Percentiles rank a stretch among this genome's conserved stretches.
Conservation (phyloP, 495 filamentous ascomycete species). For the Daldinia loculata region DNA sequence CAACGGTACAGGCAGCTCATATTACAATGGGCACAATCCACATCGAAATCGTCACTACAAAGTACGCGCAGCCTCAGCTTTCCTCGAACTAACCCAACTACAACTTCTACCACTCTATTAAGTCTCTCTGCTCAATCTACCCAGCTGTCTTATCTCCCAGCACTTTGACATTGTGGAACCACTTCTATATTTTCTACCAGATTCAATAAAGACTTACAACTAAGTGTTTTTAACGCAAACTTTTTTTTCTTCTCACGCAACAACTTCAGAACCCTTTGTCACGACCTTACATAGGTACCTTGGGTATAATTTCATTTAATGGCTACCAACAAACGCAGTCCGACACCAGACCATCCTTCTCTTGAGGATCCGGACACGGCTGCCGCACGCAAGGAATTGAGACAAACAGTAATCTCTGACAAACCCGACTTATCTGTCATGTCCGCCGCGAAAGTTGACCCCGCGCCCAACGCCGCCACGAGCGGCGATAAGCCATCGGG, state of each 20-base stretch:
- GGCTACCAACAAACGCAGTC: constrained; percentile 41
- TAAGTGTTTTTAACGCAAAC: neutral
- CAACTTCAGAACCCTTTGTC: constrained; percentile 5
- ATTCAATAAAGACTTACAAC: neutral
- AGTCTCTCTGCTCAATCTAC: constrained; percentile 7
- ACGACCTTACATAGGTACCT: neutral
- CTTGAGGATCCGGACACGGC: constrained; percentile 63
- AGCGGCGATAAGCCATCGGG: constrained; percentile 35
- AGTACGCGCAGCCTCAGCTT: constrained; percentile 30
- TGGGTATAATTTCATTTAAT: constrained; percentile 26
- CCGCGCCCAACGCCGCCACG: constrained; percentile 26
- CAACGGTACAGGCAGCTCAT: constrained; percentile 12
- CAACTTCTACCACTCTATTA: constrained; percentile 15
- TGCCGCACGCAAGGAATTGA: constrained; percentile 63
- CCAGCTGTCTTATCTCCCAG: neutral
- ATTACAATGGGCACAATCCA: constrained; percentile 22
- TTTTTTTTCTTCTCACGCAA: neutral
- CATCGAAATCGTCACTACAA: constrained; percentile 28
- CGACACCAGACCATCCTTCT: constrained; percentile 36
- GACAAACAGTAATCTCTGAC: constrained; percentile 63
- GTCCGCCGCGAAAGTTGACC: constrained; percentile 33
- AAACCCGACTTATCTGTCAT: constrained; percentile 42
- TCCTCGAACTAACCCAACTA: constrained; percentile 27
- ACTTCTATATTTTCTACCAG: neutral
- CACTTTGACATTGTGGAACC: neutral